Conservation (phyloP, 2,329 filamentous ascomycete species). For the Karstenula rhodostoma region DNA sequence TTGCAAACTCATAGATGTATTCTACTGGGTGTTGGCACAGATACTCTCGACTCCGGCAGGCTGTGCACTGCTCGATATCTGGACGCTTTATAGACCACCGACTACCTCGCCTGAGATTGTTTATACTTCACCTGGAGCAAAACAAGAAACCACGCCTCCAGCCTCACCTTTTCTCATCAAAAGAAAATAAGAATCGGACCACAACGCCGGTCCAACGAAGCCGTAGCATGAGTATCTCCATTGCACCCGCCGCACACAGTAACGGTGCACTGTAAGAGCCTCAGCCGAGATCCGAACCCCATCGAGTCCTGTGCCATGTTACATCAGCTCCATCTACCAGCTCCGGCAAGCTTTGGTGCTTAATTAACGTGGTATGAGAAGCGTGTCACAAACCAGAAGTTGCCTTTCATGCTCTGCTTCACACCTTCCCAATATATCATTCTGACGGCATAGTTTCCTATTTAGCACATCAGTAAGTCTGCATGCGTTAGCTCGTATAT, state of each 20-base stretch:
- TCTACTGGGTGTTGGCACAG: neutral
- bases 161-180: neutral
- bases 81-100: too few species aligned
- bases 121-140: too few species aligned
- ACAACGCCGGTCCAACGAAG: neutral
- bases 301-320: constrained; percentile 13
- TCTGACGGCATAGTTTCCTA: neutral
- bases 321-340: constrained; percentile 2
- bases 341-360: neutral
- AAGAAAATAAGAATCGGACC: neutral
- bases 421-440: neutral
- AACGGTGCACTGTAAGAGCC: neutral
- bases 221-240: neutral
- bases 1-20: neutral
- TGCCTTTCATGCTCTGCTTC: neutral
- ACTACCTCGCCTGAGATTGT: too few species aligned
- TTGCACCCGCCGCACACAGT: neutral
- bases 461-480: neutral
- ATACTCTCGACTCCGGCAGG: neutral
- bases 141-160: too few species aligned
- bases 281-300: constrained; percentile 9
- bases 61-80: neutral
- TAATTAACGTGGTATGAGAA: constrained; percentile 2
- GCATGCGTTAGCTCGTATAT: neutral
- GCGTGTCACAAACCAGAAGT: neutral